Evolutionary conservation across 495 filamentous ascomycete species (phyloP), one percentile per base, ranked within the genome.

Genomic region (Chaetomium cochliodes): DNA sequence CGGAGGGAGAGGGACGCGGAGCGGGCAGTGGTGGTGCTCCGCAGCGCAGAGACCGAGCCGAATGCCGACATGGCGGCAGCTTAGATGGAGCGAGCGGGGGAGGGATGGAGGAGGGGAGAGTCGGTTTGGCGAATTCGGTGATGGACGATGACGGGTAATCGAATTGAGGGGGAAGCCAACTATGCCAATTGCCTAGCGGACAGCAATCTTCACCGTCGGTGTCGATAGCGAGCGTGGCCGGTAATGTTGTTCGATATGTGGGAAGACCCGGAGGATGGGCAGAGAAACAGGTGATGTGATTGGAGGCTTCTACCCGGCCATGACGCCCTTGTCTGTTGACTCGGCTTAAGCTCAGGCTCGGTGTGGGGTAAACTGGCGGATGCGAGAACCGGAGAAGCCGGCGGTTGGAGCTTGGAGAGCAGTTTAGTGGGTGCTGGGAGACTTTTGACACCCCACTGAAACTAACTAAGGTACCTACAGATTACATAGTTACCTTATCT

Each of bases 61-160:
- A 70, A 61, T 59, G 69, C 65, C 44, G 72, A 67, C 72, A 73
- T 73, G 60, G 67, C 59, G 54, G 44, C 26, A 30, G 28, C 3
- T 30, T 6, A 30, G 28, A 30, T 26, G 46, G 18, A 8, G 18
- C 6, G 46, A 23, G n/a, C 1, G n/a, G 16, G 16, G 11, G 41
- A 44, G 13, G 41, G 41, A 44, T 2, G 41, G 41, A 44, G 3
- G 7, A 7, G 30, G 30, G 30, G 30, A 33, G 30, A 33, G 30
- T 33, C 7, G 30, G 30, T 33, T 33, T 33, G 30, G 30, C 7
- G 30, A n/a, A 33, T 33, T 33, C 30, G 30, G 30, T 3, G 7
- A 33, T 33, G 3, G 30, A 33, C 8, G 33, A 12, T 7, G 9
- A 37, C 9, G 5, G 33, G 11, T 37, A 8, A 37, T 37, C 9